A percentile compares a stretch with the other conserved stretches of the same genome.
Conservation (phyloP, 208 protist genomes). For the Phytomonas serpens region DNA sequence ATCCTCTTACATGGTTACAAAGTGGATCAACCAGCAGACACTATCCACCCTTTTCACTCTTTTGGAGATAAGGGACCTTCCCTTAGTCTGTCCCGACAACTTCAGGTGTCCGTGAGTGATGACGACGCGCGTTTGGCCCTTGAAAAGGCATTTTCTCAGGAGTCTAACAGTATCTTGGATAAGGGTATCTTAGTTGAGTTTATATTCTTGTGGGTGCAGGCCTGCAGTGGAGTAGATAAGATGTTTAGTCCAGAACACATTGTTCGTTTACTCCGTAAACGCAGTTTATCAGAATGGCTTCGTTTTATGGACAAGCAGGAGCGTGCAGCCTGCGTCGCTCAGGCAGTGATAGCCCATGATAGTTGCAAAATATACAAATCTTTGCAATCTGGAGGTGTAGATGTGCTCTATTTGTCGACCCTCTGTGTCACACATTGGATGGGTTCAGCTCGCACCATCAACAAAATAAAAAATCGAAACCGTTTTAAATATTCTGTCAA, state of each 20-base stretch:
- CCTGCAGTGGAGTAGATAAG: background rate
- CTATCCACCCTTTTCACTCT: conserved; percentile 5
- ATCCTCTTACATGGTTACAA: conserved; percentile 27
- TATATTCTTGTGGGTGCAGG: background rate
- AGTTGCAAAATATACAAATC: background rate
- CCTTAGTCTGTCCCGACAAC: background rate
- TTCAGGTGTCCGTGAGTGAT: background rate
- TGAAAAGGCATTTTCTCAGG: background rate
- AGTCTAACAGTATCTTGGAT: background rate
- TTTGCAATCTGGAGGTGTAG: conserved; percentile 15
- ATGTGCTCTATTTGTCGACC: conserved; percentile 31
- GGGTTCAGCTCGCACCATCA: conserved; percentile 18
- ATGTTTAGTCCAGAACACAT: background rate
- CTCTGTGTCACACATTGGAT: conserved; percentile 45
- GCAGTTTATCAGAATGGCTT: background rate
- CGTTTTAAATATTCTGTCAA: conserved; percentile 18
- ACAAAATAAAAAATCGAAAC: conserved; percentile 15
- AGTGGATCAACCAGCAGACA: conserved; percentile 32
- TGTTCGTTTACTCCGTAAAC: background rate
- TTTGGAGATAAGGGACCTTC: background rate
- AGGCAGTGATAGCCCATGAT: background rate
- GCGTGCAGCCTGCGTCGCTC: background rate
- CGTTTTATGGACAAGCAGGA: background rate
- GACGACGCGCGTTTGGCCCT: background rate
- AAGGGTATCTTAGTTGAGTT: background rate